Conservation (phyloP, 2,329 filamentous ascomycete species). For the Trichoderma sp. region DNA sequence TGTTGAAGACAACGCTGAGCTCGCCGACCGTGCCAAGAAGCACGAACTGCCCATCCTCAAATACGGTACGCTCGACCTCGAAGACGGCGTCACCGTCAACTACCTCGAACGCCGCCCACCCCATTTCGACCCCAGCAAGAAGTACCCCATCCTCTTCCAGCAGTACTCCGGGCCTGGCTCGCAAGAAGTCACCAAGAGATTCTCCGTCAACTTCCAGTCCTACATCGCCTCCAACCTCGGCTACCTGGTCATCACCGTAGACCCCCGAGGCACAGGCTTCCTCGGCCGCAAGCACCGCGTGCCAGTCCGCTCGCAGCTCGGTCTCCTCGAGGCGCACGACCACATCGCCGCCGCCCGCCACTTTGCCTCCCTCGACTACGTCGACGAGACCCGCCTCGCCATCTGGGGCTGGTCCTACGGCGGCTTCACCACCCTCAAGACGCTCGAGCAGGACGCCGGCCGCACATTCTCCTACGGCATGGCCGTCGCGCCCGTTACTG, state of each 20-base stretch:
- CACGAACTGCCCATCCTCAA: constrained; percentile 82
- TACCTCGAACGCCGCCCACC: constrained; percentile 85
- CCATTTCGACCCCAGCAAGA: constrained; percentile 80
- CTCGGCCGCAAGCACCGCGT: constrained; percentile 84
- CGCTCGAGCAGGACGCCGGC: constrained; percentile 87
- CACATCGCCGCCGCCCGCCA: constrained; percentile 89
- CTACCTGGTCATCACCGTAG: constrained; percentile 93
- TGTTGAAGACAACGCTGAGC: constrained; percentile 75
- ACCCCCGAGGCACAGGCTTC: constrained; percentile 90
- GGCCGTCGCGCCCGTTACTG: constrained; percentile 97
- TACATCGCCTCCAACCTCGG: constrained; percentile 84
- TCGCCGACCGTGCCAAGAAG: constrained; percentile 70
- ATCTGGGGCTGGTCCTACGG: constrained; percentile 99
- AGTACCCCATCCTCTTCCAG: constrained; percentile 93
- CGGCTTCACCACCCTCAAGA: constrained; percentile 93
- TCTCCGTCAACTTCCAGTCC: constrained; percentile 84
- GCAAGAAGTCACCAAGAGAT: constrained; percentile 80
- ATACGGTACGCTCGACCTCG: constrained; percentile 81
- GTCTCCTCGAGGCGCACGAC: constrained; percentile 81
- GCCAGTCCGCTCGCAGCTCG: constrained; percentile 80
- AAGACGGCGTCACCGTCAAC: constrained; percentile 71
- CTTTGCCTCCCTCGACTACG: constrained; percentile 80
- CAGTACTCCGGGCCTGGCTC: constrained; percentile 96
- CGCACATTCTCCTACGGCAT: constrained; percentile 94
- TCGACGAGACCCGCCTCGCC: constrained; percentile 79